Evolutionary conservation across 495 filamentous ascomycete species (phyloP).

Genomic region (Annulohypoxylon stygium): DNA sequence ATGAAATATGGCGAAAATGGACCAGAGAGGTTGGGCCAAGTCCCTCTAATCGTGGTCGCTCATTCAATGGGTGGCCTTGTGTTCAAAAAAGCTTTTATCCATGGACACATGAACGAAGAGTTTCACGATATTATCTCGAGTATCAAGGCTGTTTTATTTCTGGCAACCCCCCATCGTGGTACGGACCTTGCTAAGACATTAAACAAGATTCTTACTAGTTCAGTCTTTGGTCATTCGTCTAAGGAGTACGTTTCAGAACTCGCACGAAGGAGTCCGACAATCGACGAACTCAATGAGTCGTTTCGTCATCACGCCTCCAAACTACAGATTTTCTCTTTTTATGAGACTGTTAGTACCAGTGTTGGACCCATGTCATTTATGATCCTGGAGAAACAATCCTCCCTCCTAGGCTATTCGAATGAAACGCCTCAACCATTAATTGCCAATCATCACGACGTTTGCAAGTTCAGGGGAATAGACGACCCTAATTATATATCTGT

Average conservation of each 20-base stretch:
- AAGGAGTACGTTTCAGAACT: constrained; percentile 10
- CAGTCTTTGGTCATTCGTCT: not conserved
- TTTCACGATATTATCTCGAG: not conserved
- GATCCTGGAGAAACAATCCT: constrained; percentile 8
- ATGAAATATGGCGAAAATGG: constrained; percentile 11
- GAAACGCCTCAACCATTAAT: not conserved
- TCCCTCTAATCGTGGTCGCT: not conserved
- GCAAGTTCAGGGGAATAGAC: not conserved
- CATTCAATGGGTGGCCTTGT: constrained; percentile 8
- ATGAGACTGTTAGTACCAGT: not conserved
- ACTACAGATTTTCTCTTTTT: constrained; percentile 6
- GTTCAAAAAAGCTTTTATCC: constrained; percentile 6
- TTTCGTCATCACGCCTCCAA: constrained; percentile 1
- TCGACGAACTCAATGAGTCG: constrained; percentile 8
- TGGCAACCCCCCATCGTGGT: constrained; percentile 3
- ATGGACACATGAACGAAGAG: not conserved
- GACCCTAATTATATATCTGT: constrained; percentile 12
- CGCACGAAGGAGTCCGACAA: not conserved
- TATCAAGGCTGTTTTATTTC: constrained; percentile 1
- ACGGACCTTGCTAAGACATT: constrained; percentile 3
- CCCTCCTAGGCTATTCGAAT: not conserved
- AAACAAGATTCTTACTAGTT: constrained; percentile 1
- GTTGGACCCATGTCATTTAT: not conserved
- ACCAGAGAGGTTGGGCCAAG: constrained; percentile 3
- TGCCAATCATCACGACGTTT: constrained; percentile 10